These are phyloP conservation scores for Nitzschia sp. DNA, from an alignment of 108 stramenopile species.

Conservation along the genomic window DNA sequence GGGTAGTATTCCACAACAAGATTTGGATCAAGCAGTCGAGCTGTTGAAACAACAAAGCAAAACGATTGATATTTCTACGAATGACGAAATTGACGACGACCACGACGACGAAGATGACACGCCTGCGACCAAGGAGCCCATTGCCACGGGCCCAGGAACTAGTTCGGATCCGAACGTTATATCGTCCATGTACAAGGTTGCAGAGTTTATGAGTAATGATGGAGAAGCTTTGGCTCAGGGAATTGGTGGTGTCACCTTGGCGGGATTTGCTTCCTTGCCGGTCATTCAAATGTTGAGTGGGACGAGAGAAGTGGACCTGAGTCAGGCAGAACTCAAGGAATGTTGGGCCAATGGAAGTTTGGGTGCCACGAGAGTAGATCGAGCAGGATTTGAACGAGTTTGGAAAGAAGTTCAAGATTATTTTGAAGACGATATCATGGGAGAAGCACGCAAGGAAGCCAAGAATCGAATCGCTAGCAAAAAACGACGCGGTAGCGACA, in stretches of 20 bases:
- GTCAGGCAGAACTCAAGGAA: constrained; percentile 54
- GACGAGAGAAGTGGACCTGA: constrained; percentile 58
- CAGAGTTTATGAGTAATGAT: constrained; percentile 61
- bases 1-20: constrained; percentile 31
- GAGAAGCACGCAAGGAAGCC: constrained; percentile 48
- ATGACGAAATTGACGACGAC: constrained; percentile 8
- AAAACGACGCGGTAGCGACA: constrained; percentile 21
- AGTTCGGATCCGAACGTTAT: constrained; percentile 62
- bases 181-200: constrained; percentile 64
- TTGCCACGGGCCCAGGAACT: constrained; percentile 33
- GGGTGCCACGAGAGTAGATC: constrained; percentile 65
- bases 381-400: constrained; percentile 67
- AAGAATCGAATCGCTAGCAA: constrained; percentile 16
- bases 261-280: constrained; percentile 66
- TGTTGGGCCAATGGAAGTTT: constrained; percentile 71
- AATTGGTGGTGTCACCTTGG: constrained; percentile 61
- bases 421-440: constrained; percentile 75
- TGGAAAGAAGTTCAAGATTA: constrained; percentile 84
- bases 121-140: background rate
- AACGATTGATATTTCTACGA: background rate
- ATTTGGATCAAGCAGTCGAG: constrained; percentile 33
- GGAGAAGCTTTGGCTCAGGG: background rate
- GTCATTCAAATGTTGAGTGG: constrained; percentile 58
- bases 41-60: constrained; percentile 14
- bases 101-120: constrained; percentile 12